Conservation (phyloP, 2,329 filamentous ascomycete genomes). For the Fonsecaea erecta region DNA sequence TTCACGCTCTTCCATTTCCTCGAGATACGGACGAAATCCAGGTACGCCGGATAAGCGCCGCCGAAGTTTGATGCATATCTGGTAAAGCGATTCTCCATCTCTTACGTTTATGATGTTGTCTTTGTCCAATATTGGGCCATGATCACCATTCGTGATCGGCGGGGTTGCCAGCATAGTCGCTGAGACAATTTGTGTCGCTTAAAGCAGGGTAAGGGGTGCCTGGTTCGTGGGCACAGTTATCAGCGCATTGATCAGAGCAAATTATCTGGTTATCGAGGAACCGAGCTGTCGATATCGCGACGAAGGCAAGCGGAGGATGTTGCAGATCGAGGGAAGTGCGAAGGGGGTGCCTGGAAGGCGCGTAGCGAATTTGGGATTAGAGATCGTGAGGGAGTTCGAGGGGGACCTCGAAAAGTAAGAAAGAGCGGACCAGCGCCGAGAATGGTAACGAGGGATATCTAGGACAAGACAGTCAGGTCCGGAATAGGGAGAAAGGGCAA, state of each 20-base stretch:
- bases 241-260: slow-evolving; percentile 18
- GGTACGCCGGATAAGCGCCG: slow-evolving; percentile 82
- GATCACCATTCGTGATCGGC: slow-evolving; percentile 41
- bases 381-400: slow-evolving; percentile 14
- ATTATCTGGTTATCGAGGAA: not conserved
- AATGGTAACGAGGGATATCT: slow-evolving; percentile 26
- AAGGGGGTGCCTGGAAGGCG: slow-evolving; percentile 9
- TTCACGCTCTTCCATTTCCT: slow-evolving; percentile 71
- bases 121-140: slow-evolving; percentile 72
- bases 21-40: slow-evolving; percentile 75
- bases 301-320: not conserved
- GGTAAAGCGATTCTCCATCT: slow-evolving; percentile 93
- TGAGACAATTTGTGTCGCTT: not conserved
- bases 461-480: slow-evolving; percentile 23
- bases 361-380: slow-evolving; percentile 13
- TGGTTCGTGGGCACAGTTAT: slow-evolving; percentile 4
- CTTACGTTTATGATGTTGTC: slow-evolving; percentile 97
- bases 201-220: not conserved
- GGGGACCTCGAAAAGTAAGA: slow-evolving; percentile 14
- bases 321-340: not conserved
- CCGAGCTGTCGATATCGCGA: slow-evolving; percentile 5
- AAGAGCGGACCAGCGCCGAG: slow-evolving; percentile 29
- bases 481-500: not conserved
- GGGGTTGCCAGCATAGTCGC: slow-evolving; percentile 44
- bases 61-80: slow-evolving; percentile 87